Base-by-base conservation (phyloP, 345 rosid species). In the Aquilaria yunnanensis region DNA sequence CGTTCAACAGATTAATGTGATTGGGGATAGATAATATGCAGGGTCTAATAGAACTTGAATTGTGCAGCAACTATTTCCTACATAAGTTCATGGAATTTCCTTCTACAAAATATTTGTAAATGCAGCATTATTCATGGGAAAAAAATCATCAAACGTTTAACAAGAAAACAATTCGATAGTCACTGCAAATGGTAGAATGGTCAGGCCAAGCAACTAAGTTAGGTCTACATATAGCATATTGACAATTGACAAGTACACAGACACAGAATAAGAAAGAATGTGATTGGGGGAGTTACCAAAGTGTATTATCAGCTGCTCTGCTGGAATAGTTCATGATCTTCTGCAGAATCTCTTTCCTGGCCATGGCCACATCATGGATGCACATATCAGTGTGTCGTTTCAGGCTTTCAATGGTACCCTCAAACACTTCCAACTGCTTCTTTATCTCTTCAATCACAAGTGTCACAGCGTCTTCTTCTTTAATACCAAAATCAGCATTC, bases 391-490 rank as follows among this genome's bases (percentile, higher is more conserved):
- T 88, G 45, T 75, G 96, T 43, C 41, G 67, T 31, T 81, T 79
- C 48, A 93, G 84, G 64, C 66, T 82, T 64, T 88, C 89, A 41
- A 90, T 77, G 9, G 75, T 78, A 33, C 78, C 79, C 72, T 69
- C 75, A 59, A 85, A 85, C 61, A 66, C 74, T 64, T 72, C 81
- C 43, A 90, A 69, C 76, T 80, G 85, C 81, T 74, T 93, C 85
- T 80, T 88, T 71, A 93, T 88, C 78, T 90, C 97, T 10, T 77
- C 92, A 56, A 90, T 85, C 2, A 80, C 94, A 47, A 90, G 68
- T 68, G 69, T 83, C 78, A 86, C 71, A 0, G 64, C 80, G 45
- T 75, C 85, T 57, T 86, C 95, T 29, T 83, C 85, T 31, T 50
- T 14, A 9, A 75, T 54, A 31, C 83, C 91, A 63, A 94, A 75